Evolutionary conservation across 495 filamentous ascomycete species (phyloP).

Genomic region (Talaromyces stipitatus): DNA sequence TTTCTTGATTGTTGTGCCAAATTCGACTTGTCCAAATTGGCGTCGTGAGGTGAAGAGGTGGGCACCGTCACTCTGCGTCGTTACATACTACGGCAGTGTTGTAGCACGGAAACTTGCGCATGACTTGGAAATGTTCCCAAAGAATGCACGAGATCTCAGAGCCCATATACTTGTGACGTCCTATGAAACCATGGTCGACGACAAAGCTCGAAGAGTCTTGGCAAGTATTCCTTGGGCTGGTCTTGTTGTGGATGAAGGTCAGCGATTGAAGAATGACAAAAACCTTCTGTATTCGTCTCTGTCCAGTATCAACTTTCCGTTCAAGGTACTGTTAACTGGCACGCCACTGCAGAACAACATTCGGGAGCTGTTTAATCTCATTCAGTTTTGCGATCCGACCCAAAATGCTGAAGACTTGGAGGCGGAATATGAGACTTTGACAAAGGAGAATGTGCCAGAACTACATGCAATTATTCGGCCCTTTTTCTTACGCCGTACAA

Average conservation of each 20-base stretch:
- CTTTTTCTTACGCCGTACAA: constrained; percentile 78
- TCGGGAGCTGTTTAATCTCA: constrained; percentile 85
- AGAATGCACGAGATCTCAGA: constrained; percentile 50
- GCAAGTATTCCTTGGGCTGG: constrained; percentile 70
- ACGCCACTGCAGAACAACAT: constrained; percentile 96
- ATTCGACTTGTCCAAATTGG: constrained; percentile 95
- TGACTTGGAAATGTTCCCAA: constrained; percentile 77
- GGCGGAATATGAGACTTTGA: constrained; percentile 62
- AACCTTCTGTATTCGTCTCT: constrained; percentile 72
- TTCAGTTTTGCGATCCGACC: constrained; percentile 78
- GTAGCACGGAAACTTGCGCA: constrained; percentile 61
- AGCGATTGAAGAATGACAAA: constrained; percentile 90
- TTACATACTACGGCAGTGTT: constrained; percentile 78
- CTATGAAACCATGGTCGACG: constrained; percentile 76
- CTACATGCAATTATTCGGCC: constrained; percentile 82
- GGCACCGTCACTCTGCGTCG: constrained; percentile 78
- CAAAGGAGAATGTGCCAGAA: constrained; percentile 67
- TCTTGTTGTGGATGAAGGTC: constrained; percentile 91
- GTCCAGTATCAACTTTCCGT: constrained; percentile 61
- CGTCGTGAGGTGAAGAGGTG: constrained; percentile 92
- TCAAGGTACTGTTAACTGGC: constrained; percentile 76
- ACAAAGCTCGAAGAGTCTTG: constrained; percentile 55
- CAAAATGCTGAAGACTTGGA: constrained; percentile 68
- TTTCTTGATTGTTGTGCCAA: constrained; percentile 88
- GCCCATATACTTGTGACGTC: constrained; percentile 93